Evolutionary conservation across 352 stramenopile species (phyloP).

Genomic region (Globisporangium radiosum): DNA sequence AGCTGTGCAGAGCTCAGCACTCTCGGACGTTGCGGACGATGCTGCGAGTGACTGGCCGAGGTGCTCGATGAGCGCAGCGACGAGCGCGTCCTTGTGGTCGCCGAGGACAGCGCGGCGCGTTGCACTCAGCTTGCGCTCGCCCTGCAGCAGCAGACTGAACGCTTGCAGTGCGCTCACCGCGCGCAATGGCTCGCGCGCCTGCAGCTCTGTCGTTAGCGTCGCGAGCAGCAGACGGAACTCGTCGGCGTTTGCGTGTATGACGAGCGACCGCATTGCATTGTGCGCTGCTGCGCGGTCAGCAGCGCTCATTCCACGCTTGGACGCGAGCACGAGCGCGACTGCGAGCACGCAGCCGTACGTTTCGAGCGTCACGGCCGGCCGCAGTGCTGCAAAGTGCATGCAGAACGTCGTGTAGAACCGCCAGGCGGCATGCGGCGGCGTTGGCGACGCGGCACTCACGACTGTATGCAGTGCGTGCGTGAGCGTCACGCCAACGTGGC

Average conservation of each 20-base stretch:
- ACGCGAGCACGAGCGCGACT: slow-evolving; percentile 28
- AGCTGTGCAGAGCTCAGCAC: slow-evolving; percentile 28
- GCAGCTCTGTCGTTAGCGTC: slow-evolving; percentile 52
- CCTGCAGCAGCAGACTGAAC: slow-evolving; percentile 45
- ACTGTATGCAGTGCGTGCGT: slow-evolving; percentile 39
- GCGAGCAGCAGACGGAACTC: slow-evolving; percentile 62
- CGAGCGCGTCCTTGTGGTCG: slow-evolving; percentile 42
- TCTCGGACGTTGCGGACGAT: neutral
- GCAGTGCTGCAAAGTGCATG: slow-evolving; percentile 40
- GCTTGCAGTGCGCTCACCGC: slow-evolving; percentile 50
- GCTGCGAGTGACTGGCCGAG: slow-evolving; percentile 29
- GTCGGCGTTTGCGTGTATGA: slow-evolving; percentile 57
- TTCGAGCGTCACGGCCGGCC: slow-evolving; percentile 33
- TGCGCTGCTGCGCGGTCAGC: neutral
- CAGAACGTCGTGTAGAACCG: slow-evolving; percentile 53
- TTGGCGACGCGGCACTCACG: slow-evolving; percentile 4
- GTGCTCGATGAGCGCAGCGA: slow-evolving; percentile 39
- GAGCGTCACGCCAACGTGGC: slow-evolving; percentile 22
- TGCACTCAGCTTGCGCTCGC: slow-evolving; percentile 52
- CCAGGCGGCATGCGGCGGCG: slow-evolving; percentile 21
- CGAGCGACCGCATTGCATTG: slow-evolving; percentile 30
- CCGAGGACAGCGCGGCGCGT: slow-evolving; percentile 41
- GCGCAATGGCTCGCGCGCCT: slow-evolving; percentile 22
- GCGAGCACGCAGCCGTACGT: slow-evolving; percentile 63
- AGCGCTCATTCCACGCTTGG: slow-evolving; percentile 2